A percentile compares a stretch with the other conserved stretches of the same genome.
phyloP scores from a whole-genome alignment of 2,329 filamentous ascomycete genomes.

The Ciborinia camelliae region DNA sequence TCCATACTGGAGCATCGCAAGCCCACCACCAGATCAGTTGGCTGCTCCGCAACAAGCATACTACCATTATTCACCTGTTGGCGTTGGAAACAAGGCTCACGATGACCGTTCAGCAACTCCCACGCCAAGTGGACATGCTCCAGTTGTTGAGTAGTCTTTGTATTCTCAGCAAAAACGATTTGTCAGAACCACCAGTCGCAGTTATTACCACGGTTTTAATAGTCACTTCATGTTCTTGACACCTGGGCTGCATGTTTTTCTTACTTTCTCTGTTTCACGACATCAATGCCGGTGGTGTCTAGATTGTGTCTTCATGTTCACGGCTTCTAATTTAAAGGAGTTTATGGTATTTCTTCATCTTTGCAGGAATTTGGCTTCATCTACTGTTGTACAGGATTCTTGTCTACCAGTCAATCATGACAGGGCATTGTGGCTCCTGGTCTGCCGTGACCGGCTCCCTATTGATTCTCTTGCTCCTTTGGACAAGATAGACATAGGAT shows the following conservation, averaged over 20 bases:
- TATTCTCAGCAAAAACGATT: slow-evolving; percentile 22
- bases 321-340: slow-evolving; percentile 9
- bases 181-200: not conserved
- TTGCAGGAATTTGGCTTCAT: slow-evolving; percentile 20
- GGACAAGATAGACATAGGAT: slow-evolving; percentile 24
- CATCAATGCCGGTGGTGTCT: not conserved
- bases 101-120: slow-evolving; percentile 32
- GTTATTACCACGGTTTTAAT: not conserved
- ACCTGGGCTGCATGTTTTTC: not conserved
- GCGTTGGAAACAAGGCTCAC: slow-evolving; percentile 17
- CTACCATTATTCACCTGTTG: slow-evolving; percentile 21
- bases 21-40: slow-evolving; percentile 18
- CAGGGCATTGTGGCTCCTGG: slow-evolving; percentile 18
- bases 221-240: slow-evolving; percentile 1
- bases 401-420: slow-evolving; percentile 16
- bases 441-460: slow-evolving; percentile 16
- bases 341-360: slow-evolving; percentile 15
- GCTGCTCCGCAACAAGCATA: slow-evolving; percentile 12
- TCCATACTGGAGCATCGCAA: slow-evolving; percentile 22
- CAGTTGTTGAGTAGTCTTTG: slow-evolving; percentile 22
- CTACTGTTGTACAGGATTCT: slow-evolving; percentile 18
- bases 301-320: slow-evolving; percentile 14
- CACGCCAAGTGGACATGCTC: slow-evolving; percentile 27
- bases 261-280: slow-evolving; percentile 3
- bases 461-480: slow-evolving; percentile 24